Conservation (phyloP, 352 stramenopile species). For the Globisporangium spinosum region DNA sequence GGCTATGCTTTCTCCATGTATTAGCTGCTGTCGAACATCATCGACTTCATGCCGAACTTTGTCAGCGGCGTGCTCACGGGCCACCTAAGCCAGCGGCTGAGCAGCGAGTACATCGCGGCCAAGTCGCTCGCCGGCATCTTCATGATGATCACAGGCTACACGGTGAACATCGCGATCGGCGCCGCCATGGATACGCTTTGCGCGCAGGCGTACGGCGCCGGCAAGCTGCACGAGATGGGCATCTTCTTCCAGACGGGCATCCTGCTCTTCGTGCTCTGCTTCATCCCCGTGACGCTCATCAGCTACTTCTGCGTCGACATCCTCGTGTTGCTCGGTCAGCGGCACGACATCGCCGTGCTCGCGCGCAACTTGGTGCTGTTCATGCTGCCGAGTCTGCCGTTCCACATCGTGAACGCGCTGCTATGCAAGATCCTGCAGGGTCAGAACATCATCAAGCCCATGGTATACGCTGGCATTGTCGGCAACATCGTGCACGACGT, state of each 20-base stretch:
- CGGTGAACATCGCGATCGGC: conserved; percentile 76
- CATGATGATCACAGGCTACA: conserved; percentile 80
- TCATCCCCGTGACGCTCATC: conserved; percentile 53
- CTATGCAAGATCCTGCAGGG: conserved; percentile 84
- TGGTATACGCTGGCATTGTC: conserved; percentile 76
- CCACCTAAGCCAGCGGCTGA: conserved; percentile 55
- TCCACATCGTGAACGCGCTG: conserved; percentile 74
- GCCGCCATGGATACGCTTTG: conserved; percentile 90
- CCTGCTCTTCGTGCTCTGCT: conserved; percentile 61
- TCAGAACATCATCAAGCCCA: conserved; percentile 81
- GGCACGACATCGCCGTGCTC: conserved; percentile 54
- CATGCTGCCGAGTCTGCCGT: conserved; percentile 77
- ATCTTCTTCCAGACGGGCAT: conserved; percentile 85
- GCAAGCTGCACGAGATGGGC: conserved; percentile 81
- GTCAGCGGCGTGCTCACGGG: conserved; percentile 64
- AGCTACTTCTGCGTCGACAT: conserved; percentile 78
- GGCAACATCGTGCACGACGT: conserved; percentile 75
- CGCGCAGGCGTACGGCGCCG: conserved; percentile 78
- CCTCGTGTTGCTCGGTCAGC: conserved; percentile 70
- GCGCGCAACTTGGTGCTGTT: conserved; percentile 67
- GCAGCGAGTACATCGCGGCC: conserved; percentile 77
- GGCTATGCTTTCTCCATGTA: background rate
- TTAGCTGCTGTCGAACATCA: conserved; percentile 57
- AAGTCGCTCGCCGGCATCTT: conserved; percentile 73
- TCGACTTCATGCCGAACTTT: conserved; percentile 68